Percentiles rank a stretch among this genome's conserved stretches.
Conservation (phyloP, 2,329 filamentous ascomycete species). For the Rhinocladiella mackenziei region DNA sequence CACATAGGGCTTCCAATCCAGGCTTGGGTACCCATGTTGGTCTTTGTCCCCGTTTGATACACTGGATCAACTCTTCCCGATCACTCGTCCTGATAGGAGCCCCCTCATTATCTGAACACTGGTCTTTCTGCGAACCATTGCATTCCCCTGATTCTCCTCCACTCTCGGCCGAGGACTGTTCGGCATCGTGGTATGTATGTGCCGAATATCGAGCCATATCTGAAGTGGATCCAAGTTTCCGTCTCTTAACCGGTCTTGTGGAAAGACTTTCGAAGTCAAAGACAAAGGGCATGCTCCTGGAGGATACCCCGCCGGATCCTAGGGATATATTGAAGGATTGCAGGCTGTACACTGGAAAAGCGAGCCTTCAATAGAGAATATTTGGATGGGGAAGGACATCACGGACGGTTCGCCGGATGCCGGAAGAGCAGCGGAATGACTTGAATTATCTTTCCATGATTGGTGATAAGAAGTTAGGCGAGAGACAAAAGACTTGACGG, state of each 20-base stretch:
- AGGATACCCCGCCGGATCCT: neutral
- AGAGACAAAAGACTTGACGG: constrained; percentile 1
- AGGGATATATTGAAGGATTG: neutral
- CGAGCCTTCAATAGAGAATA: constrained; percentile 1
- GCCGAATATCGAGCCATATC: constrained; percentile 19
- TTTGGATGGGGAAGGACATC: constrained; percentile 4
- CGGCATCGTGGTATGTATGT: constrained; percentile 8
- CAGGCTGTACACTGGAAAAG: constrained; percentile 2
- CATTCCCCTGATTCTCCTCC: neutral
- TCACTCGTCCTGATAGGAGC: constrained; percentile 41
- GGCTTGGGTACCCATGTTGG: constrained; percentile 67
- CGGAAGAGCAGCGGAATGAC: neutral
- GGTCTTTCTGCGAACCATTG: neutral
- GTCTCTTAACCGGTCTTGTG: constrained; percentile 21
- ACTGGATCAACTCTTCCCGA: constrained; percentile 75
- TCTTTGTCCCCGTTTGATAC: constrained; percentile 73
- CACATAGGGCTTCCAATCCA: constrained; percentile 48
- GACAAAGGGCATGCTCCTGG: constrained; percentile 28
- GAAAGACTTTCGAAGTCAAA: constrained; percentile 11
- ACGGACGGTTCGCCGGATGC: constrained; percentile 2
- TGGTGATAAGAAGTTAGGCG: neutral
- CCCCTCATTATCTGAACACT: neutral
- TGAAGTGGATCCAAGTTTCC: constrained; percentile 17
- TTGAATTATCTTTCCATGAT: constrained; percentile 1
- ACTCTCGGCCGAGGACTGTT: constrained; percentile 2